phyloP scores from a whole-genome alignment of 495 filamentous ascomycete species.

The Hypoxylon lienhwacheense region DNA sequence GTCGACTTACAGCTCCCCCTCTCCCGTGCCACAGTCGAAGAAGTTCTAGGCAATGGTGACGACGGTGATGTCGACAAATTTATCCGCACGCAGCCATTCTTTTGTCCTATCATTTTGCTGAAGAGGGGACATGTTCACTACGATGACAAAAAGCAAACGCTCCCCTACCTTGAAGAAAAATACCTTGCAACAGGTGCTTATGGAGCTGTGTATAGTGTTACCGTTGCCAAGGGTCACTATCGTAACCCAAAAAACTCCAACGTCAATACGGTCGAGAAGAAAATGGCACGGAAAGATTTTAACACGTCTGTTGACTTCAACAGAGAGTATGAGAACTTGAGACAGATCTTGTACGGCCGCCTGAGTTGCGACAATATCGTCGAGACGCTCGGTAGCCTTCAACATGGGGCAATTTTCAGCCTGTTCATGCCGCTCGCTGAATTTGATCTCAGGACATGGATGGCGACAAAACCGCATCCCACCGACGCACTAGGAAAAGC shows the following conservation, averaged over 20 bases:
- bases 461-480: slow-evolving; percentile 24
- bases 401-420: slow-evolving; percentile 36
- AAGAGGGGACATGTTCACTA: slow-evolving; percentile 30
- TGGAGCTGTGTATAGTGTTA: slow-evolving; percentile 40
- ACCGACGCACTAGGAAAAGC: slow-evolving; percentile 23
- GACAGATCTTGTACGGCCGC: slow-evolving; percentile 36
- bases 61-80: slow-evolving; percentile 39
- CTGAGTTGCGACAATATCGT: slow-evolving; percentile 39
- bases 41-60: too few relatives aligned
- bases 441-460: slow-evolving; percentile 40
- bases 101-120: slow-evolving; percentile 41
- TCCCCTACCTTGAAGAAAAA: slow-evolving; percentile 39
- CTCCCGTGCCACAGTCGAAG: too few relatives aligned
- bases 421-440: slow-evolving; percentile 45
- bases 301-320: slow-evolving; percentile 22
- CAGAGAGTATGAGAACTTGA: slow-evolving; percentile 38
- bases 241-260: slow-evolving; percentile 15
- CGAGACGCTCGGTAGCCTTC: slow-evolving; percentile 39
- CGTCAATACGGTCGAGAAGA: slow-evolving; percentile 20
- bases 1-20: too few relatives aligned
- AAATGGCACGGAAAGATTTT: slow-evolving; percentile 38
- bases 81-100: slow-evolving; percentile 38
- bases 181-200: slow-evolving; percentile 28
- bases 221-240: slow-evolving; percentile 43
- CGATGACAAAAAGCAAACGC: slow-evolving; percentile 30